A percentile compares a stretch with the other conserved stretches of the same genome.
These are phyloP conservation scores for Aspergillus avenaceus DNA, from an alignment of 495 filamentous ascomycete genomes.

Conservation along the genomic window DNA sequence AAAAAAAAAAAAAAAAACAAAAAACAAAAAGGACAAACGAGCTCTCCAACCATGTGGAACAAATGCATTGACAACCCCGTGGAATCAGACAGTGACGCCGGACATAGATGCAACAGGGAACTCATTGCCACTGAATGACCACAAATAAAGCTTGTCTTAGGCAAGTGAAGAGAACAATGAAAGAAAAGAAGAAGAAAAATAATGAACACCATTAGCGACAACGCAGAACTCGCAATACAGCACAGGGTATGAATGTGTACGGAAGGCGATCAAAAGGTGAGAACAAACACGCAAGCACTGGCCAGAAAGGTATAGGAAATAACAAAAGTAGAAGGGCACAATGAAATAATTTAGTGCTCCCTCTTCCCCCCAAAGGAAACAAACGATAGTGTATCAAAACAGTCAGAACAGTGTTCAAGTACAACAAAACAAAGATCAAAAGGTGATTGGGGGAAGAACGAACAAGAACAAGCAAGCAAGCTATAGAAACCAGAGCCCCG, in stretches of 20 bases:
- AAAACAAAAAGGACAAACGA: neutral
- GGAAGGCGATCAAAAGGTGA: slow-evolving; percentile 1
- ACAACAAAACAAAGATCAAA: slow-evolving; percentile 11
- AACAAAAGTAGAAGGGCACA: slow-evolving; percentile 20
- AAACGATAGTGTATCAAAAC: slow-evolving; percentile 27
- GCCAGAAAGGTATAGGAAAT: slow-evolving; percentile 9
- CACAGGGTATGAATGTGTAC: slow-evolving; percentile 7
- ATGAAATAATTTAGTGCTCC: no score
- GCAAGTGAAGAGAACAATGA: slow-evolving; percentile 1
- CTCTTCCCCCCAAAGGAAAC: slow-evolving; percentile 30
- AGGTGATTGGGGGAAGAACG: slow-evolving; percentile 9
- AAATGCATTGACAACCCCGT: slow-evolving; percentile 5
- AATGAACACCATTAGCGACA: slow-evolving; percentile 4
- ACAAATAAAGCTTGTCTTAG: neutral
- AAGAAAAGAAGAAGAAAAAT: no score
- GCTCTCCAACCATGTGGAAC: slow-evolving; percentile 1
- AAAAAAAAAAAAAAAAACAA: slow-evolving; percentile 7
- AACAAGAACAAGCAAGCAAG: slow-evolving; percentile 20
- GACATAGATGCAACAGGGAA: slow-evolving; percentile 6
- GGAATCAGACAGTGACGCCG: slow-evolving; percentile 2
- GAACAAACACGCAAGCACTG: neutral
- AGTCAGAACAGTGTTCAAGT: slow-evolving; percentile 31
- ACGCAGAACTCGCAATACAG: slow-evolving; percentile 9
- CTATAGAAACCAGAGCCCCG: slow-evolving; percentile 26
- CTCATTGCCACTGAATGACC: slow-evolving; percentile 1